These are phyloP conservation scores for Chlamydomonas sp. DNA, from an alignment of 139 green algal genomes.

Conservation along the genomic window DNA sequence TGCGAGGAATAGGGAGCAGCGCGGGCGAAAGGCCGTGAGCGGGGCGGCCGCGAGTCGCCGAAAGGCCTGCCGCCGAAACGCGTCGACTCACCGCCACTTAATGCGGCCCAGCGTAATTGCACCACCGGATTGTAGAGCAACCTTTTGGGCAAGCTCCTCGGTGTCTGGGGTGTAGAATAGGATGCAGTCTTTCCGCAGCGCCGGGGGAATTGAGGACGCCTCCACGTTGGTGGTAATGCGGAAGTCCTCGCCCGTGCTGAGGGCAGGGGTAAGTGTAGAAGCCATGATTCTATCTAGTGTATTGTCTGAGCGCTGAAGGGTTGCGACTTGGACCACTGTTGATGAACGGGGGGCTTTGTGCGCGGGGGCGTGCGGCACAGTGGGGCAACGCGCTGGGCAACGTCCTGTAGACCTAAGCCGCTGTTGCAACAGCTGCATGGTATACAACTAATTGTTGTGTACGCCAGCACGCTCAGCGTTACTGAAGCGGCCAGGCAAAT, in stretches of 20 bases:
- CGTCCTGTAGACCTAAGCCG: too few species aligned
- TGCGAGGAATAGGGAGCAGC: constrained; percentile 31
- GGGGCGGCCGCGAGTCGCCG: background rate
- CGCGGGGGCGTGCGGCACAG: too few species aligned
- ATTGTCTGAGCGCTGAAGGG: constrained; percentile 31
- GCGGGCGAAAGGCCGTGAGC: background rate
- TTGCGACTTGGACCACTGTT: constrained; percentile 5
- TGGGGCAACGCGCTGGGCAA: too few species aligned
- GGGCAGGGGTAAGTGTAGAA: background rate
- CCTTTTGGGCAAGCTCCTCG: constrained; percentile 80
- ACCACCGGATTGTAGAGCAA: constrained; percentile 65
- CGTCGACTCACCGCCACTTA: constrained; percentile 81
- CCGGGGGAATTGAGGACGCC: constrained; percentile 28
- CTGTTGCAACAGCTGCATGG: too few species aligned
- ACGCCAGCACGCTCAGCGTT: too few species aligned
- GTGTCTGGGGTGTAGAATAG: constrained; percentile 93
- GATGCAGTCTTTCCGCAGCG: constrained; percentile 81
- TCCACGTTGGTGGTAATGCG: constrained; percentile 44
- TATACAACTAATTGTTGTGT: too few species aligned
- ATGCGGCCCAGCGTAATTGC: constrained; percentile 59
- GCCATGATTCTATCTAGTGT: constrained; percentile 28
- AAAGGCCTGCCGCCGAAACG: background rate
- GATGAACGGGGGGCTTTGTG: too few species aligned
- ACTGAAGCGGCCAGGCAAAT: too few species aligned
- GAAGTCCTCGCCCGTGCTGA: constrained; percentile 46